phyloP scores from a whole-genome alignment of 805 yeast species.

The Metschnikowia reukaufii region DNA sequence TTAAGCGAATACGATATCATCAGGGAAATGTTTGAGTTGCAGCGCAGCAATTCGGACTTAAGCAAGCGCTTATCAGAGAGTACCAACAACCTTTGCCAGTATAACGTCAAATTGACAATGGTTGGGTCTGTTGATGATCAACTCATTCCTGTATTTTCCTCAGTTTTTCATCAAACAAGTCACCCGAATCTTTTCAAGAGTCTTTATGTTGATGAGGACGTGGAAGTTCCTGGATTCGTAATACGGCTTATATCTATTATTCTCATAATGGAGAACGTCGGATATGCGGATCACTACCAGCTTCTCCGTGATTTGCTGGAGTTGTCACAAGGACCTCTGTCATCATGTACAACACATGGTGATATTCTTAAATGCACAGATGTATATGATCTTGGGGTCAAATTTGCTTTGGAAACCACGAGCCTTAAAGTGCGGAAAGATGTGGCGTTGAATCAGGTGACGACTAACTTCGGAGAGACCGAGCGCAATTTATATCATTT shows the following conservation, averaged over 20 bases:
- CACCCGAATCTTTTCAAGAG: constrained; percentile 41
- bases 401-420: constrained; percentile 40
- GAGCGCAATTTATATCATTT: constrained; percentile 26
- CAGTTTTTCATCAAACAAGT: constrained; percentile 28
- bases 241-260: constrained; percentile 28
- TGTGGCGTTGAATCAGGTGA: not conserved
- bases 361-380: constrained; percentile 23
- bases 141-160: constrained; percentile 35
- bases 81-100: constrained; percentile 21
- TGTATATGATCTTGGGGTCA: constrained; percentile 31
- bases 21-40: constrained; percentile 36
- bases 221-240: constrained; percentile 30
- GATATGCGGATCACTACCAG: constrained; percentile 30
- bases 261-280: constrained; percentile 36
- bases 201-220: constrained; percentile 21
- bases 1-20: constrained; percentile 37
- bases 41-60: constrained; percentile 22
- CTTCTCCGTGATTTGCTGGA: constrained; percentile 32
- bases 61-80: constrained; percentile 20
- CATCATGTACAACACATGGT: constrained; percentile 24
- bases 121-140: constrained; percentile 37
- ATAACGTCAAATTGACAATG: constrained; percentile 37
- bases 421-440: constrained; percentile 19
- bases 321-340: constrained; percentile 25
- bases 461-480: constrained; percentile 2